Percentiles rank a stretch among this genome's conserved stretches.
Conservation (phyloP, 1,139 yeast genomes). For the Nakaseomyces uthaithaninus region DNA sequence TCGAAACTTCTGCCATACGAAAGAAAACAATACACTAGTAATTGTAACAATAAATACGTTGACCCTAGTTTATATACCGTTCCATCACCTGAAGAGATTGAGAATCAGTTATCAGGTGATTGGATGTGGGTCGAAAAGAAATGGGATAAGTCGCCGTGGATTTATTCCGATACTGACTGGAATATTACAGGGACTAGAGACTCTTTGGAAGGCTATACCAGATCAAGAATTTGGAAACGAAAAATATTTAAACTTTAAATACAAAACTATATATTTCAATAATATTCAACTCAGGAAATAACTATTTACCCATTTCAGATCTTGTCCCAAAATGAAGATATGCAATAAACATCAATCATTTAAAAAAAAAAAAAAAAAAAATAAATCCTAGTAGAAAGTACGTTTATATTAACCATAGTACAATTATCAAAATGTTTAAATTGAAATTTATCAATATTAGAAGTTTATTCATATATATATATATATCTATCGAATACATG, state of each 20-base stretch:
- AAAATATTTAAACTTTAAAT: conserved; percentile 14
- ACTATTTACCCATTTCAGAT: too few species aligned
- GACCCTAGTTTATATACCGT: conserved; percentile 2
- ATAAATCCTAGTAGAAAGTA: too few species aligned
- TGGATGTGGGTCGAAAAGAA: conserved; percentile 29
- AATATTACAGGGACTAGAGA: conserved; percentile 19
- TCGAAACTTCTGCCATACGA: conserved; percentile 24
- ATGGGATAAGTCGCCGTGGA: conserved; percentile 27
- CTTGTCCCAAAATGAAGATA: too few species aligned
- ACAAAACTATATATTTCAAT: not conserved
- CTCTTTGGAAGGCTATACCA: conserved; percentile 26
- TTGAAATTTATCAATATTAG: conserved; percentile 3
- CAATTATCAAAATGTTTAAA: not conserved
- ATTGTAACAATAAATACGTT: conserved; percentile 7
- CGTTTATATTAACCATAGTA: too few species aligned
- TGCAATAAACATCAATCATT: too few species aligned
- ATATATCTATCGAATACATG: not conserved
- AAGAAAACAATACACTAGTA: conserved; percentile 15
- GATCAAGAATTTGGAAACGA: conserved; percentile 25
- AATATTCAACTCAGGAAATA: too few species aligned
- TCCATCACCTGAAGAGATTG: conserved; percentile 20
- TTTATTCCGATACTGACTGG: conserved; percentile 27
- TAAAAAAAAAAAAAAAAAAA: too few species aligned
- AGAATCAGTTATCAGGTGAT: conserved; percentile 15
- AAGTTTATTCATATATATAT: conserved; percentile 2